A percentile compares a stretch with the other conserved stretches of the same genome.
Evolutionary conservation across 2,329 filamentous ascomycete species (phyloP).

Genomic region (Cordyceps sp.): DNA sequence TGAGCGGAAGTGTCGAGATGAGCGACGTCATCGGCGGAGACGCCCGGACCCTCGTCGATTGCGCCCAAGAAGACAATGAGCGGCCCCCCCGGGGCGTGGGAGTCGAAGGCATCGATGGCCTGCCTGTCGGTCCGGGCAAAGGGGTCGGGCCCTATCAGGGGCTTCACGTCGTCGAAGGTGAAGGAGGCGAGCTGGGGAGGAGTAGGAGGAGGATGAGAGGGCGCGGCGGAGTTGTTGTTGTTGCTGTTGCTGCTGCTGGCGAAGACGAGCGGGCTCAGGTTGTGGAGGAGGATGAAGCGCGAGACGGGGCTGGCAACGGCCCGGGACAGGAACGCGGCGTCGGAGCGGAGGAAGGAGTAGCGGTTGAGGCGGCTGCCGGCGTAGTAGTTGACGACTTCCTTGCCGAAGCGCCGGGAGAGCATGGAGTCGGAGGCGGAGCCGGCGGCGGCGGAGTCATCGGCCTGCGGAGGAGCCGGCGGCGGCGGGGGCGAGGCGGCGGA

Average conservation of each 20-base stretch:
- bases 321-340: slow-evolving; percentile 50
- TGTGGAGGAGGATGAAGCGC: slow-evolving; percentile 62
- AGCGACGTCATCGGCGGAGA: slow-evolving; percentile 3
- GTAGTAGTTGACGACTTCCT: slow-evolving; percentile 73
- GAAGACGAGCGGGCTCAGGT: slow-evolving; percentile 56
- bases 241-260: slow-evolving; percentile 32
- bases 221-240: too few species aligned
- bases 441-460: too few species aligned
- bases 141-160: slow-evolving; percentile 58
- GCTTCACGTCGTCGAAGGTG: slow-evolving; percentile 48
- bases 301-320: slow-evolving; percentile 51
- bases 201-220: too few species aligned
- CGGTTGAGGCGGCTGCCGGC: slow-evolving; percentile 63
- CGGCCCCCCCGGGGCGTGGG: slow-evolving; percentile 45
- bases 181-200: slow-evolving; percentile 58
- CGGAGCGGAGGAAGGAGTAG: slow-evolving; percentile 58
- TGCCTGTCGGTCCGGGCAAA: slow-evolving; percentile 61
- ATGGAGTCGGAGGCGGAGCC: too few species aligned
- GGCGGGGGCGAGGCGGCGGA: slow-evolving; percentile 10
- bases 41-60: slow-evolving; percentile 37
- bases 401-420: slow-evolving; percentile 62
- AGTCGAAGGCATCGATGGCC: slow-evolving; percentile 57
- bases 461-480: too few species aligned
- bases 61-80: slow-evolving; percentile 77
- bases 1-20: slow-evolving; percentile 21